Evolutionary conservation across 805 yeast species (phyloP).

Genomic region (Ogataea ganodermae): DNA sequence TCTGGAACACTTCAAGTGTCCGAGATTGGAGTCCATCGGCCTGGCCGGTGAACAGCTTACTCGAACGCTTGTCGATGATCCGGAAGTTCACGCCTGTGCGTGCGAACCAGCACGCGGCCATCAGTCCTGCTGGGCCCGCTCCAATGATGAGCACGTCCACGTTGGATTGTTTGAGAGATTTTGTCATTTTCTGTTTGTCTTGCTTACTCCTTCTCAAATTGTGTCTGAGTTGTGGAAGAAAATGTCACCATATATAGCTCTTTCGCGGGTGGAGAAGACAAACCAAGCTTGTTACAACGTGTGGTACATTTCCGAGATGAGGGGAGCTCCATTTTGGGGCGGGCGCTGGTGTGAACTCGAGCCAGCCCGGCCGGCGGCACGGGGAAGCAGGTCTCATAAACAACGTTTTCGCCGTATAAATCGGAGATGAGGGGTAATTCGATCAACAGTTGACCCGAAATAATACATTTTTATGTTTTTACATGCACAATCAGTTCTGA

Average conservation of each 20-base stretch:
- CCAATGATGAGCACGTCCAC: constrained; percentile 40
- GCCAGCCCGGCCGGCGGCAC: too few species aligned
- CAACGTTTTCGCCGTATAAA: too few species aligned
- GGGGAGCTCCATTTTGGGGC: background rate
- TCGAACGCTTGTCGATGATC: constrained; percentile 35
- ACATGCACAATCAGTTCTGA: background rate
- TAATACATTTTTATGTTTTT: too few species aligned
- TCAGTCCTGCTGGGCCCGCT: constrained; percentile 42
- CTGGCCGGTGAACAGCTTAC: constrained; percentile 34
- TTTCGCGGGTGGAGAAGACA: background rate
- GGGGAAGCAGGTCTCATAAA: too few species aligned
- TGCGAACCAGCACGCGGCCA: constrained; percentile 36
- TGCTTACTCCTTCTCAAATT: background rate
- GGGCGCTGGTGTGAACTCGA: too few species aligned
- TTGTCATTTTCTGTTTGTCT: constrained; percentile 6
- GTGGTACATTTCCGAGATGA: background rate
- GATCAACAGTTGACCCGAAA: too few species aligned
- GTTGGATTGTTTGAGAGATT: constrained; percentile 6
- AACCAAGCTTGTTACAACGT: background rate
- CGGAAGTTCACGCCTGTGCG: constrained; percentile 33
- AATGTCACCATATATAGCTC: background rate
- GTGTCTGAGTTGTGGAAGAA: too few species aligned
- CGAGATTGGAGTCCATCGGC: constrained; percentile 39
- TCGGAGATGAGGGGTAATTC: too few species aligned
- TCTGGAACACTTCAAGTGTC: constrained; percentile 33